Evolutionary conservation across 495 filamentous ascomycete genomes (phyloP).

Genomic region (Umbilicaria muhlenbergii): DNA sequence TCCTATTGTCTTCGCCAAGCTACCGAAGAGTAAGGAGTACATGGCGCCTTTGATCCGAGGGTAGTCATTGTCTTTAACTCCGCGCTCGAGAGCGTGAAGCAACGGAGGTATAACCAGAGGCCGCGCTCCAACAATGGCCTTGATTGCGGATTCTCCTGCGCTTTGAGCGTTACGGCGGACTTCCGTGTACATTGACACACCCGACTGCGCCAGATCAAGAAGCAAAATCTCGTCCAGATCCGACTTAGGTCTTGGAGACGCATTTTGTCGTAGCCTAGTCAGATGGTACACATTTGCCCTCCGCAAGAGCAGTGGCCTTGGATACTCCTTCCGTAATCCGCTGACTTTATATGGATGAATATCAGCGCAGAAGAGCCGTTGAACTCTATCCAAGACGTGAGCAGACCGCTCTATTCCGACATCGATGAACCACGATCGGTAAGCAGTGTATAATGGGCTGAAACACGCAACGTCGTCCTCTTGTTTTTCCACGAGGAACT

Average conservation of each 20-base stretch:
- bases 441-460: constrained; percentile 79
- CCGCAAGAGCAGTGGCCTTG: constrained; percentile 71
- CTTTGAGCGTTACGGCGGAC: constrained; percentile 85
- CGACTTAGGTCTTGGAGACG: constrained; percentile 67
- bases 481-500: constrained; percentile 68
- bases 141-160: constrained; percentile 87
- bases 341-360: constrained; percentile 86
- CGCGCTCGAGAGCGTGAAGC: constrained; percentile 60
- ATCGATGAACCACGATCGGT: constrained; percentile 92
- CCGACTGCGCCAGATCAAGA: constrained; percentile 77
- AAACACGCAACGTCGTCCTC: constrained; percentile 95
- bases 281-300: constrained; percentile 89
- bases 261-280: constrained; percentile 84
- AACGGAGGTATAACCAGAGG: constrained; percentile 79
- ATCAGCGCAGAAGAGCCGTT: constrained; percentile 67
- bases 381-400: constrained; percentile 78
- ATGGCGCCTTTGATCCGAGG: constrained; percentile 87
- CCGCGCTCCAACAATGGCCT: constrained; percentile 71
- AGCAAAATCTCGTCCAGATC: constrained; percentile 71
- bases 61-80: constrained; percentile 69
- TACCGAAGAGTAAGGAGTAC: constrained; percentile 78
- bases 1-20: constrained; percentile 70
- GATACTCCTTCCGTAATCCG: constrained; percentile 83
- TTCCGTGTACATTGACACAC: constrained; percentile 88
- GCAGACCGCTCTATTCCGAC: constrained; percentile 92